Conservation (phyloP, 73 alveolate genomes). For the Paraurostyla sp. region DNA sequence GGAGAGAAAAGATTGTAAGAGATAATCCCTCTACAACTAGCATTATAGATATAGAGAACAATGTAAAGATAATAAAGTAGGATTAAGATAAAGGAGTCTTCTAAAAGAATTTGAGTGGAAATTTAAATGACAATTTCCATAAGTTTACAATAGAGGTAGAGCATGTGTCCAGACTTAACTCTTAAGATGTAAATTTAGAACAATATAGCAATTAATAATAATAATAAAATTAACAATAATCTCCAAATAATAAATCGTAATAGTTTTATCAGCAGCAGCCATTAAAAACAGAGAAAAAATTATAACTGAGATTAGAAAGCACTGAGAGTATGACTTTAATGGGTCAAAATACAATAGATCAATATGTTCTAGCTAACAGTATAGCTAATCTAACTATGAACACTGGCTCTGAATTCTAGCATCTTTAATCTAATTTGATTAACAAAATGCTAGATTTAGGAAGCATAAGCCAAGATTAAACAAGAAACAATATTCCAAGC, state of each 20-base stretch:
- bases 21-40: too few species aligned
- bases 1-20: too few species aligned
- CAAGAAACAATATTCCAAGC: too few species aligned
- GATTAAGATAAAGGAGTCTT: background rate
- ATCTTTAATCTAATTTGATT: background rate
- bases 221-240: too few species aligned
- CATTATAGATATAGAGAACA: background rate
- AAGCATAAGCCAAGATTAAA: too few species aligned
- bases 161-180: conserved; percentile 24
- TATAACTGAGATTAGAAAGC: too few species aligned
- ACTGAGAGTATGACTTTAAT: too few species aligned
- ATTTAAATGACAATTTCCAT: background rate
- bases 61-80: background rate
- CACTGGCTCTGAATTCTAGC: background rate
- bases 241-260: too few species aligned
- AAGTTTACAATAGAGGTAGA: conserved; percentile 21
- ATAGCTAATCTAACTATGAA: background rate
- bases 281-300: too few species aligned
- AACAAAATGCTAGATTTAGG: background rate
- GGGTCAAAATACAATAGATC: background rate
- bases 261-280: too few species aligned
- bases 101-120: conserved; percentile 1
- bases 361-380: background rate
- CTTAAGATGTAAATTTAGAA: background rate
- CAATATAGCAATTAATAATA: too few species aligned